phyloP scores from a whole-genome alignment of 441 rosid species.

The Pelargonium citronellum region DNA sequence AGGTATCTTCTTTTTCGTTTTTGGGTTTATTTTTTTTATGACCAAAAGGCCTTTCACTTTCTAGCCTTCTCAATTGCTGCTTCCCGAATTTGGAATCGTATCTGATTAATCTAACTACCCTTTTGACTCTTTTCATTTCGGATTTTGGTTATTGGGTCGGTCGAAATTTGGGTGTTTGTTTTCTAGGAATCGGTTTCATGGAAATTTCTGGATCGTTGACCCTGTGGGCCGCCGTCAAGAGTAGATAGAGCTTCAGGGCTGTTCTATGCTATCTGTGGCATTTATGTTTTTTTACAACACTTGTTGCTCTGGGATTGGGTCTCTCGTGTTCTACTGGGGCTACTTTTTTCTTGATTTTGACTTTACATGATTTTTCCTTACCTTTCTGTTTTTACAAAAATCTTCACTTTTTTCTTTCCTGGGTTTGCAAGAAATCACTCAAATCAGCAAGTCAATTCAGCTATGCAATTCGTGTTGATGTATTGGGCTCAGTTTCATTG shows the following conservation, averaged over 20 bases:
- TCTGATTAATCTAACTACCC: background rate
- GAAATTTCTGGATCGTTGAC: constrained; percentile 2
- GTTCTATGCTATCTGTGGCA: background rate
- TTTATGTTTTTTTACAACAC: background rate
- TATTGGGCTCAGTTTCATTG: background rate
- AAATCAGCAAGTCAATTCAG: background rate
- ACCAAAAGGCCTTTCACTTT: constrained; percentile 6
- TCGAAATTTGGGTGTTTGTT: background rate
- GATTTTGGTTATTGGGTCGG: background rate
- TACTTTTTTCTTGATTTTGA: background rate
- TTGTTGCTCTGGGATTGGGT: background rate
- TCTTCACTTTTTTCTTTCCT: background rate
- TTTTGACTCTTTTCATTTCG: background rate
- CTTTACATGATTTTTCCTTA: background rate
- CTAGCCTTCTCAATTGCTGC: background rate
- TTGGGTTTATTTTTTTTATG: background rate
- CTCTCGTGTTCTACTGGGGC: background rate
- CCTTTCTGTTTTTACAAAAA: background rate
- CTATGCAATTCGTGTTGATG: background rate
- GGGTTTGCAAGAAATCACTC: background rate
- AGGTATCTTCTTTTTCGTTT: too few relatives aligned
- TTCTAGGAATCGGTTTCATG: background rate
- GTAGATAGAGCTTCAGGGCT: background rate
- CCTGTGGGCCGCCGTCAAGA: background rate
- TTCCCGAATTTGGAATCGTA: constrained; percentile 5